Conservation (phyloP, 345 rosid species). For the Hevea brasiliensis region DNA sequence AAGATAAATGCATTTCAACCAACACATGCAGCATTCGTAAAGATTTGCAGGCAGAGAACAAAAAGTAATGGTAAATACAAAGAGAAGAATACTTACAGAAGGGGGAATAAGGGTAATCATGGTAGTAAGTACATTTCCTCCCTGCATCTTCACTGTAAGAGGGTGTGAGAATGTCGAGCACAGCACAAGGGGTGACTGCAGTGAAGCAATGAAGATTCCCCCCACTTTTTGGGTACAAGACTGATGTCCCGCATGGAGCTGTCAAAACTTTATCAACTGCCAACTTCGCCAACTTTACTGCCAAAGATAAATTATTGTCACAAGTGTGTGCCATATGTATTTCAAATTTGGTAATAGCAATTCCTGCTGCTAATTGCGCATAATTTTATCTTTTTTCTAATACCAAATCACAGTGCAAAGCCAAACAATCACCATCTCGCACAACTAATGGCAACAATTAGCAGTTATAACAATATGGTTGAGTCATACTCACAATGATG, state of each 20-base stretch:
- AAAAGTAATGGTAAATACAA: not conserved
- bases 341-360: not conserved
- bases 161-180: conserved; percentile 89
- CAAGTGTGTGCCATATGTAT: not conserved
- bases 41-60: not conserved
- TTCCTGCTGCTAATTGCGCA: not conserved
- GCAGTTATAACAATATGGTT: not conserved
- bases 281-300: conserved; percentile 74
- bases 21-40: not conserved
- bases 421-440: not conserved
- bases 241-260: conserved; percentile 61
- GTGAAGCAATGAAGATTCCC: conserved; percentile 97
- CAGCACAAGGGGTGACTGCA: conserved; percentile 84
- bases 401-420: not conserved
- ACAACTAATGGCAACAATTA: not conserved
- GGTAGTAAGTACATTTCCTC: conserved; percentile 78
- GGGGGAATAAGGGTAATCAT: conserved; percentile 68
- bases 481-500: not conserved
- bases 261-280: conserved; percentile 61
- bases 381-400: not conserved
- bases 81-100: conserved; percentile 44
- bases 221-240: conserved; percentile 73
- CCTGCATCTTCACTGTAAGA: conserved; percentile 75
- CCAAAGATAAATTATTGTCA: conserved; percentile 25
- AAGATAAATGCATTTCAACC: not conserved